Base-by-base conservation (phyloP, 805 yeast species). In the Candida incommunis region DNA sequence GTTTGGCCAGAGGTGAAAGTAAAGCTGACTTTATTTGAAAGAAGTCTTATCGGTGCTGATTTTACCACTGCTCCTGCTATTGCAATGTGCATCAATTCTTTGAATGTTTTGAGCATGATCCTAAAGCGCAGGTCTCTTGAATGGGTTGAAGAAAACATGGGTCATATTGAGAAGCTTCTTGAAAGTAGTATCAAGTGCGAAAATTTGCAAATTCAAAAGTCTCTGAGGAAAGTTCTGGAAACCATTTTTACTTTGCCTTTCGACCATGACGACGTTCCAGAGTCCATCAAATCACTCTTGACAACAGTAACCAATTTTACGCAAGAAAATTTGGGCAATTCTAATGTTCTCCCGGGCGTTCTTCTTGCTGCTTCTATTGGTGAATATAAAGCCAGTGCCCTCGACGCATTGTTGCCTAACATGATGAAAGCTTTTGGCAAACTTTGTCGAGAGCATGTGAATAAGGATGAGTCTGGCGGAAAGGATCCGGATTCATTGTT, bases 1-100 rank as follows among this genome's bases (percentile, higher is more conserved):
- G 77, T 83, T 2, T 90, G 97, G 97, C 72, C 85, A 0, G 95
- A 86, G 52, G 94, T 86, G 4, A 74, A 80, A n/a, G 87, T 92
- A 18, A 85, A 85, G 54, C 68, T 92, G 26, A 74, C 80, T 1
- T 87, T 84, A 61, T 92, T 92, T 57, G 98, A 92, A 52, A 78
- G 92, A 50, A 84, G 87, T 54, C 65, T 92, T 45, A 76, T 83
- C 18, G 78, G 84, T 24, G 78, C 84, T 46, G 96, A 90, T 51
- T 73, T 86, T 13, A 72, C 77, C 27, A 79, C 79, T 48, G 54
- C 60, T 2, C 57, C 57, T 21, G 71, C 82, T 35, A 60, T 86
- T 22, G 85, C 87, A 1, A 81, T 82, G 53, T 83, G 95, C 53
- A 67, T 88, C 55, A 94, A 92, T 63, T 95, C 98, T 0, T 64